Conservation (phyloP, 495 filamentous ascomycete species). For the Elaphomyces granulatus region DNA sequence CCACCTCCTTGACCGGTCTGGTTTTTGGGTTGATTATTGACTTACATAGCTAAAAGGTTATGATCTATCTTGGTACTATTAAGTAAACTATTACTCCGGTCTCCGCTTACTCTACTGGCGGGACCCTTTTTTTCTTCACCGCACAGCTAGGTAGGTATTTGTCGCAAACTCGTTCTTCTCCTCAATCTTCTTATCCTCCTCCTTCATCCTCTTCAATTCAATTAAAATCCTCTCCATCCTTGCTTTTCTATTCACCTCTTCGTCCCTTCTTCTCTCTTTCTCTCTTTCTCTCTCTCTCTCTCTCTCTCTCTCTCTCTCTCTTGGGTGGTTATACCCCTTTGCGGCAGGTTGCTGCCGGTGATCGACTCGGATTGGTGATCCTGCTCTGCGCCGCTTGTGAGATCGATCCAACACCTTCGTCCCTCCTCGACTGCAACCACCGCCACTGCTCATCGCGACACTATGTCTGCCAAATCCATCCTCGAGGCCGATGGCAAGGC, state of each 20-base stretch:
- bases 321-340: no score
- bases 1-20: no score
- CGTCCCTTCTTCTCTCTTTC: slow-evolving; percentile 9
- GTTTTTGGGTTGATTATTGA: no score
- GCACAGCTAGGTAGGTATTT: no score
- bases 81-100: no score
- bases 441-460: slow-evolving; percentile 9
- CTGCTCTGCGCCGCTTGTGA: background rate
- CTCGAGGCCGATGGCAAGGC: slow-evolving; percentile 99
- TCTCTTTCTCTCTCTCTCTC: slow-evolving; percentile 7
- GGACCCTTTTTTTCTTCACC: no score
- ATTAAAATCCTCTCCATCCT: slow-evolving; percentile 3
- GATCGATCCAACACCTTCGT: background rate
- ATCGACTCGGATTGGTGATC: background rate
- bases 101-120: no score
- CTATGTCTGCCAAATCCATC: slow-evolving; percentile 97
- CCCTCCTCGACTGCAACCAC: slow-evolving; percentile 1
- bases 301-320: slow-evolving; percentile 7
- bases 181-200: slow-evolving; percentile 5
- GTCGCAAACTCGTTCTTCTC: no score
- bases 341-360: no score
- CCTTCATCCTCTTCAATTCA: slow-evolving; percentile 5
- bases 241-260: slow-evolving; percentile 5
- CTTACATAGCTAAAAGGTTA: no score
- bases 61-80: no score